Evolutionary conservation across 352 stramenopile species (phyloP), one percentile per base, ranked within the genome.

Genomic region (Halophytophthora batemanensis): DNA sequence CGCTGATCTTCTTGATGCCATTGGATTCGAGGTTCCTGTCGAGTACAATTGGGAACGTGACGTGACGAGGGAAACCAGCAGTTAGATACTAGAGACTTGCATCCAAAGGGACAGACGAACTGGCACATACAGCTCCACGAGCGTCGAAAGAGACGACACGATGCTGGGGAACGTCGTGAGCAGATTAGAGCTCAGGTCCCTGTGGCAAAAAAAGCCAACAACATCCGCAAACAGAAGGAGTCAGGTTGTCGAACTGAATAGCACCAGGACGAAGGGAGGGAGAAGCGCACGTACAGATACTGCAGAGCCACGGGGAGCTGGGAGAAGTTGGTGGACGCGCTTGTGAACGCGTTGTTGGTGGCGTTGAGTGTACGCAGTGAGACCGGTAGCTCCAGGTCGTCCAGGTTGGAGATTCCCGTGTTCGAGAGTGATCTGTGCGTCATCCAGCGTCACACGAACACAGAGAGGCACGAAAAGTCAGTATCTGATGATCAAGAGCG

Each of bases 11-110:
- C 25, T 74, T 74, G 51, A 86, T 81, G 1, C 52, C 59, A 25
- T 86, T 90, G 13, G 61, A 71, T 10, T 71, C 70, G 31, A 90
- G 72, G 46, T 82, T 87, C 17, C 78, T 90, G 45, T 15, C 23
- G 12, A 54, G 17, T 34, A 40, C 19, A 29, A 46, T 21, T 39
- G 49, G 57, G 15, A 46, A 44, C 44, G n/a, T 29, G 31, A 50
- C 4, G 8, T 41, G 6, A 28, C 17, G 21, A 11, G 31, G 21
- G 17, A 21, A 0, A 34, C 17, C 6, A n/a, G n/a, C n/a, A n/a
- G n/a, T n/a, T n/a, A n/a, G n/a, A n/a, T n/a, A n/a, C n/a, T n/a
- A n/a, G n/a, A n/a, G n/a, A n/a, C n/a, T n/a, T n/a, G n/a, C n/a
- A n/a, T n/a, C n/a, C n/a, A n/a, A n/a, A n/a, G n/a, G n/a, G n/a